These are phyloP conservation scores for Silene coronaria DNA, from an alignment of 179 eudicot genomes.

Conservation along the genomic window DNA sequence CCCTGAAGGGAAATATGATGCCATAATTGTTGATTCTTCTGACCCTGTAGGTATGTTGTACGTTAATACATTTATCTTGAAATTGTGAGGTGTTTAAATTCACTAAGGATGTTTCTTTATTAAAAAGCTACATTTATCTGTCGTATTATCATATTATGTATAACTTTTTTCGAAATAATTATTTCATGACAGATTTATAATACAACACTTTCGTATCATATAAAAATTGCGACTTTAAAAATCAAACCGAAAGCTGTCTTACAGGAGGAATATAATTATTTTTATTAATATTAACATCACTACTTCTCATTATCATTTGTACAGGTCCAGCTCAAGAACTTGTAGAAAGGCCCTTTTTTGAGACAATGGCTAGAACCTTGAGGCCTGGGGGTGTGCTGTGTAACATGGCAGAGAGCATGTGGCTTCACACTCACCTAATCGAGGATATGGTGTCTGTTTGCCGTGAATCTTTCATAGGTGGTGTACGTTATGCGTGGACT, in stretches of 20 bases:
- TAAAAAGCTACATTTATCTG: not conserved
- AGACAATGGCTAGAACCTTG: slow-evolving; percentile 70
- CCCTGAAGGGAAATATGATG: slow-evolving; percentile 85
- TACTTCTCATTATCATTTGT: not conserved
- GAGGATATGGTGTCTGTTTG: slow-evolving; percentile 78
- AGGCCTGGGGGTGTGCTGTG: slow-evolving; percentile 96
- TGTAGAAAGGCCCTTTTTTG: slow-evolving; percentile 84
- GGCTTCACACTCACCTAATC: slow-evolving; percentile 96
- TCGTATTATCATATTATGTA: too few relatives aligned
- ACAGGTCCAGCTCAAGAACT: slow-evolving; percentile 93
- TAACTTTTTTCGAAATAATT: too few relatives aligned
- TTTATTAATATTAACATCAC: too few relatives aligned
- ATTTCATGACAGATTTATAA: too few relatives aligned
- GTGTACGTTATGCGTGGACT: slow-evolving; percentile 97
- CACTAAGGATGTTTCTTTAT: not conserved
- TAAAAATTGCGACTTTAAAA: too few relatives aligned
- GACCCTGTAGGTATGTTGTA: slow-evolving; percentile 86
- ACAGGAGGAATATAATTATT: not conserved
- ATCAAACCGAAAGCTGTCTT: not conserved
- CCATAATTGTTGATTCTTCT: slow-evolving; percentile 89
- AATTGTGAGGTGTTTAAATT: not conserved
- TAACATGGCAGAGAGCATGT: slow-evolving; percentile 98
- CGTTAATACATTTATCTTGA: not conserved
- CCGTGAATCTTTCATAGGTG: slow-evolving; percentile 69
- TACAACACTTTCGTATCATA: too few relatives aligned